Conservation (phyloP, 2,329 filamentous ascomycete species). For the Pezizomycotina sp. region DNA sequence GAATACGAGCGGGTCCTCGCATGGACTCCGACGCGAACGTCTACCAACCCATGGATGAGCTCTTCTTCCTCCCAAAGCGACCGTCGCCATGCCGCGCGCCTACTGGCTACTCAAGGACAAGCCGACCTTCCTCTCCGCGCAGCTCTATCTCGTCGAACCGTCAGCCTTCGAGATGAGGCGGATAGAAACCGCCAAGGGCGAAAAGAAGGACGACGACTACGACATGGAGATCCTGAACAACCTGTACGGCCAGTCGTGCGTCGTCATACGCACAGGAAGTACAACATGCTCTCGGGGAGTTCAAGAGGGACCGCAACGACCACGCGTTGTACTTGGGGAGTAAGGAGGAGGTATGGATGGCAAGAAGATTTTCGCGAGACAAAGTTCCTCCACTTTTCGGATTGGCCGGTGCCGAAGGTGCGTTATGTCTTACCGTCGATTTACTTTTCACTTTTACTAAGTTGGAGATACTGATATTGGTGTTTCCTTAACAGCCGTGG, state of each 20-base stretch:
- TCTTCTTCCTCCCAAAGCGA: constrained; percentile 48
- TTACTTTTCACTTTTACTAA: neutral
- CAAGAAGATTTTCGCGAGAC: constrained; percentile 39
- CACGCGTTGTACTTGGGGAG: too few relatives aligned
- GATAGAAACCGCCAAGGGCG: constrained; percentile 28
- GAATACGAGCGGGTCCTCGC: constrained; percentile 43
- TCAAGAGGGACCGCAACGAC: constrained; percentile 34
- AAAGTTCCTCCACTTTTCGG: constrained; percentile 53
- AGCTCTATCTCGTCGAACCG: constrained; percentile 47
- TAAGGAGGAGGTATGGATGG: constrained; percentile 44
- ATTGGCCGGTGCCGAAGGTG: constrained; percentile 50
- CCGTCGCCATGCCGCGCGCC: constrained; percentile 52
- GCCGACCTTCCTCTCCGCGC: constrained; percentile 37
- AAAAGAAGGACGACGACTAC: constrained; percentile 32
- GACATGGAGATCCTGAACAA: constrained; percentile 55
- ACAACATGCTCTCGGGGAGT: constrained; percentile 48
- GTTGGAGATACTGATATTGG: constrained; percentile 1
- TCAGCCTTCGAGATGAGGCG: constrained; percentile 36
- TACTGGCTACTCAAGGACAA: constrained; percentile 47
- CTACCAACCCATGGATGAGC: constrained; percentile 46
- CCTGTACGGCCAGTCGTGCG: constrained; percentile 41
- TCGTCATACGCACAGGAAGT: constrained; percentile 47
- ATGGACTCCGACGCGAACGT: constrained; percentile 52
- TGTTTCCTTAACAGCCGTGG: constrained; percentile 35
- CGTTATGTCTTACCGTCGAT: too few relatives aligned